Base-by-base conservation (phyloP, 176 grass and related monocot genomes). In the Oryza meyeriana region DNA sequence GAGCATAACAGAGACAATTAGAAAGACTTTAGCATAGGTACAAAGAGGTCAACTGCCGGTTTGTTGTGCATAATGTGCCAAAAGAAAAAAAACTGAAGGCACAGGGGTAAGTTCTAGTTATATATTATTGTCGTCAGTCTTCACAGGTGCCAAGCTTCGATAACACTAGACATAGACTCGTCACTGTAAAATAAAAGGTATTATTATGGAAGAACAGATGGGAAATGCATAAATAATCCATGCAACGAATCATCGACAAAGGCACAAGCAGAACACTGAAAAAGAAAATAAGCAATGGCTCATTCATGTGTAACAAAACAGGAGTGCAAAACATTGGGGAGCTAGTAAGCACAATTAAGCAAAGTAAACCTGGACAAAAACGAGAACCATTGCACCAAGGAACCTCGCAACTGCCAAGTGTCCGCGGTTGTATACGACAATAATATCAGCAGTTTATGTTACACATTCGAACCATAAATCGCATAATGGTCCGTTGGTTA, bases 31-130 rank as follows among this genome's bases (percentile, higher is more conserved):
- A 61, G 25, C 4, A 88, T 38, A 48, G 13, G 40, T 75, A 62
- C 47, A n/a, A 26, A 79, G 18, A 59, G n/a, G 36, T 68, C 30
- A 22, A 62, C 52, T 66, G 28, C 61, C 16, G 11, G 36, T 45
- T 78, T 26, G 13, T 26, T 68, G 48, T 39, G 18, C 33, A 17
- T 7, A n/a, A 67, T 87, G 36, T 77, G 81, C 48, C n/a, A n/a
- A n/a, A n/a, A 87, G 0, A 38, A 48, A 48, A 18, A 17, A 48
- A 2, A 14, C 12, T 14, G 45, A 48, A 6, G 45, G 45, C 44
- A 47, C 12, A 14, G 38, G n/a, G n/a, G n/a, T n/a, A n/a, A n/a
- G n/a, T n/a, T n/a, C n/a, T n/a, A n/a, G n/a, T n/a, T n/a, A n/a
- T n/a, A n/a, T n/a, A n/a, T n/a, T n/a, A n/a, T n/a, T n/a, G n/a